Base-by-base conservation (phyloP, 176 grass and related monocot species). In the Zizania latifolia region DNA sequence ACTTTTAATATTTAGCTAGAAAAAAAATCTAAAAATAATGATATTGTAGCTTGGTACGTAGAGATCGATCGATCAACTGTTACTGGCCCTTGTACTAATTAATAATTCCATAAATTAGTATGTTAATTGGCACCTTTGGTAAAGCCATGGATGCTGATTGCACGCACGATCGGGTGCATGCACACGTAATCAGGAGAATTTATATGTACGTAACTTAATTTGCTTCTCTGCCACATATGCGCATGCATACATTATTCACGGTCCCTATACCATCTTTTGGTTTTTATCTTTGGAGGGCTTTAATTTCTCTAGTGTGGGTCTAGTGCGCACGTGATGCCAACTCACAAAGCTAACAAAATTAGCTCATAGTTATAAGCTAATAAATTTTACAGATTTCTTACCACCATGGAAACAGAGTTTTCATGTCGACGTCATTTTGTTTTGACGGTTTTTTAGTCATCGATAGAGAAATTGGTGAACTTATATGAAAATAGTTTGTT, bases 321-420 rank as follows among this genome's bases (percentile, higher is more conserved):
- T 63, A 55, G 43, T 55, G 16, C 17, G 51, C 78, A 82, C 65
- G 84, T 86, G 84, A 82, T 14, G 78, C 84, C 78, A 82, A 64
- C 78, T 86, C 3, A 17, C 35, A 86, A 86, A 81, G 78, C 10
- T 65, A 51, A 2, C n/a, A n/a, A n/a, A n/a, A n/a, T n/a, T n/a
- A n/a, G n/a, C n/a, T n/a, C n/a, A n/a, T n/a, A n/a, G n/a, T n/a
- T n/a, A n/a, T n/a, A n/a, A n/a, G n/a, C n/a, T n/a, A n/a, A n/a
- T n/a, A n/a, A n/a, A n/a, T n/a, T n/a, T n/a, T n/a, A n/a, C n/a
- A n/a, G n/a, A n/a, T n/a, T n/a, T n/a, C n/a, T n/a, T n/a, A n/a
- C n/a, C n/a, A n/a, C n/a, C n/a, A n/a, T n/a, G n/a, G n/a, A n/a
- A n/a, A n/a, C n/a, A n/a, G n/a, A n/a, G n/a, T n/a, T n/a, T n/a